Base-by-base conservation (phyloP, 2,329 filamentous ascomycete genomes). In the Phaeosphaeria sp. region DNA sequence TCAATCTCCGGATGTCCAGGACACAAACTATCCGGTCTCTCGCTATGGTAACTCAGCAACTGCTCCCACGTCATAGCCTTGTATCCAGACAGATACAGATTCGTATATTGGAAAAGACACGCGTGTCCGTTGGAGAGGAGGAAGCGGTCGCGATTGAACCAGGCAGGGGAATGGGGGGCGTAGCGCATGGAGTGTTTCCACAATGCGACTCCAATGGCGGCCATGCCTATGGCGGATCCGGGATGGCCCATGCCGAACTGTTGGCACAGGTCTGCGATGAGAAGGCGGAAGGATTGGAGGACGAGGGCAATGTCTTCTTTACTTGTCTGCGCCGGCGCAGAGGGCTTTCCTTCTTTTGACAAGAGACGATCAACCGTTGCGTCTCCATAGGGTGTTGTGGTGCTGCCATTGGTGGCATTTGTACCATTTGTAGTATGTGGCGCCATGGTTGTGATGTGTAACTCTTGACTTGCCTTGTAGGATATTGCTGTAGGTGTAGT, bases 261-360 rank as follows among this genome's bases (percentile, higher is more conserved):
- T 71, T 90, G 82, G 69, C 87, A 89, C 2, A 90, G 77, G 69
- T 90, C 88, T 39, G 87, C 86, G 57, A 91, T 87, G 13, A 90
- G 76, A 46, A 84, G 79, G 52, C 88, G 80, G 69, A 89, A 89
- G n/a, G 83, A 85, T 66, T 82, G 82, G 43, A 89, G 74, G 1
- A 88, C 84, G 9, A 67, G 54, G 83, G 64, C 60, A 56, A 66
- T 54, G 21, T 69, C 63, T 13, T 69, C 57, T 36, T 59, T 53
- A 47, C 51, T 64, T 7, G 58, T 65, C 20, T 61, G 27, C n/a
- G 46, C 45, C 4, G 64, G 64, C 2, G 61, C 59, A 13, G 59
- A 50, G 13, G 63, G 60, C 45, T 61, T 68, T 21, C 46, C 40
- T 49, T 66, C 60, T 21, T 63, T 60, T 21, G 59, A 51, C 22